Percentiles rank a stretch among this genome's conserved stretches.
Conservation (phyloP, 305 asterid genomes). For the Andrographis paniculata region DNA sequence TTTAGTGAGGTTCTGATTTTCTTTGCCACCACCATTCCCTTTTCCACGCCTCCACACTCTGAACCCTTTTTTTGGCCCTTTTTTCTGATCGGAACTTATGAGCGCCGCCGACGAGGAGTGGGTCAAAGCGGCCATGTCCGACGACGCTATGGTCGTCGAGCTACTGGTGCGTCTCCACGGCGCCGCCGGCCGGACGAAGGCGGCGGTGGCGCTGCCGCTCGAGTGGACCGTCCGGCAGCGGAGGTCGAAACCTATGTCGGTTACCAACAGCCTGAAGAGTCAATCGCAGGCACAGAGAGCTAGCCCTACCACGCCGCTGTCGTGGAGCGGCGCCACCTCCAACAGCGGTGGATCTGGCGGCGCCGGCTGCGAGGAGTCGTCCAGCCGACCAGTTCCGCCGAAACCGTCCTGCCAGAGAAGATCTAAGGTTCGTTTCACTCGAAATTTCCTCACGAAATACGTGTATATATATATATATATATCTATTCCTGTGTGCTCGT, state of each 20-base stretch:
- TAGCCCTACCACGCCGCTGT: slow-evolving; percentile 83
- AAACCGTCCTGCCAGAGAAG: slow-evolving; percentile 32
- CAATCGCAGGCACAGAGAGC: slow-evolving; percentile 32
- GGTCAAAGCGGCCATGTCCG: slow-evolving; percentile 53
- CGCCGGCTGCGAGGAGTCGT: slow-evolving; percentile 41
- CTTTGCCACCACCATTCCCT: slow-evolving; percentile 39
- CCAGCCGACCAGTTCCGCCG: slow-evolving; percentile 25
- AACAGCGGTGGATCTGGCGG: slow-evolving; percentile 55
- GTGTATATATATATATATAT: neutral
- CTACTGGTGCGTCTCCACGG: slow-evolving; percentile 43
- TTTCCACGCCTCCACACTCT: slow-evolving; percentile 8
- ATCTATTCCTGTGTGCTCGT: neutral
- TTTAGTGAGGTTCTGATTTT: slow-evolving; percentile 30
- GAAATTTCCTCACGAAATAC: neutral
- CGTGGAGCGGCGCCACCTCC: slow-evolving; percentile 75
- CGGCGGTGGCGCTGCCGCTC: slow-evolving; percentile 27
- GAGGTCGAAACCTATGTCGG: slow-evolving; percentile 41
- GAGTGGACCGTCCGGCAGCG: slow-evolving; percentile 84
- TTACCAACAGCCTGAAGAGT: slow-evolving; percentile 20
- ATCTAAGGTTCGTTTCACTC: slow-evolving; percentile 66
- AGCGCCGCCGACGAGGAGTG: slow-evolving; percentile 55
- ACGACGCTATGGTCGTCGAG: slow-evolving; percentile 67
- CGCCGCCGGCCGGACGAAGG: slow-evolving; percentile 15
- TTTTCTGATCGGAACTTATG: slow-evolving; percentile 4
- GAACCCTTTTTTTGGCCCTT: slow-evolving; percentile 11